phyloP scores from a whole-genome alignment of 2,329 filamentous ascomycete genomes.

The Penicillium sumatraense region DNA sequence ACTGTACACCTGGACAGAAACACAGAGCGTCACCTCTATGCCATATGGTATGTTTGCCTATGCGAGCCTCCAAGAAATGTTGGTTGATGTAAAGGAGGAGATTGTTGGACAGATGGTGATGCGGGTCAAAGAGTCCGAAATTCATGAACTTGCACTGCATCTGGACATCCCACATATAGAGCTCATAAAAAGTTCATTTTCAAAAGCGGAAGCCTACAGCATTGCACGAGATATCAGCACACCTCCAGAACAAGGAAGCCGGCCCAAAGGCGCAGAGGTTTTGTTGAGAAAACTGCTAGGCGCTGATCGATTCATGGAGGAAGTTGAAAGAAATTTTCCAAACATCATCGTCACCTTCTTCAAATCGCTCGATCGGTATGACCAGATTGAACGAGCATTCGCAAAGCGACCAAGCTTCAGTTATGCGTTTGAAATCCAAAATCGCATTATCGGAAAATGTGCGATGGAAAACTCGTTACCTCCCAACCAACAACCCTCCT shows the following conservation, averaged over 20 bases:
- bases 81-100: conserved; percentile 75
- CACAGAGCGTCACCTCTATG: conserved; percentile 68
- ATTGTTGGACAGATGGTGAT: conserved; percentile 80
- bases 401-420: conserved; percentile 61
- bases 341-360: conserved; percentile 78
- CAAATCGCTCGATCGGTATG: conserved; percentile 76
- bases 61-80: conserved; percentile 66
- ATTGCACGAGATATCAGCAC: conserved; percentile 73
- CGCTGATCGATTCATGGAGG: conserved; percentile 64
- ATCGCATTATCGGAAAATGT: conserved; percentile 70
- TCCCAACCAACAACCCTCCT: conserved; percentile 83
- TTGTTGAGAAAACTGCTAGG: conserved; percentile 73
- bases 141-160: conserved; percentile 62
- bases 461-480: conserved; percentile 70
- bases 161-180: conserved; percentile 60
- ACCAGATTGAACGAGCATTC: conserved; percentile 71
- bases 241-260: conserved; percentile 46
- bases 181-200: conserved; percentile 71
- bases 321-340: conserved; percentile 72
- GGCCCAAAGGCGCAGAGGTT: conserved; percentile 64
- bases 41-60: conserved; percentile 89
- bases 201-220: conserved; percentile 80
- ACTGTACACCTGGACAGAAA: conserved; percentile 85
- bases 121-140: conserved; percentile 71
- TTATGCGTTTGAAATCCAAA: conserved; percentile 67